Evolutionary conservation across 768 basidiomycete genomes (phyloP), one percentile per base, ranked within the genome.

Genomic region (Boletus tylopilopsis): DNA sequence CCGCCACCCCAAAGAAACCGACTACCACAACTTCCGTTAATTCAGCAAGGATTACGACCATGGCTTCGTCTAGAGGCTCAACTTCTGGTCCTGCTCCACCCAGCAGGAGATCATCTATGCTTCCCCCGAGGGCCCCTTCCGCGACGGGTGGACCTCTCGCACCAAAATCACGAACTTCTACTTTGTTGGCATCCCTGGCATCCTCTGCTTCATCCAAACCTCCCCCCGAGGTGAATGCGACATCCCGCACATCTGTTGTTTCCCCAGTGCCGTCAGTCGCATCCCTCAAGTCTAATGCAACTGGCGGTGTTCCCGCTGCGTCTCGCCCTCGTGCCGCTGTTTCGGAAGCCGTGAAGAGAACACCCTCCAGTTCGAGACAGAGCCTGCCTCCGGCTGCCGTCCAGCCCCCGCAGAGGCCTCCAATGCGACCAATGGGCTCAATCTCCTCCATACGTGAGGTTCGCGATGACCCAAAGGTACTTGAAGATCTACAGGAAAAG

Each of bases 391-490:
- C 55, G 16, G 42, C 46, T 19, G 39, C 53, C 18, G 53, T 25
- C 16, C 57, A 68, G 19, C 58, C 64, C n/a, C 42, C 63, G 8
- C 61, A 71, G 13, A 48, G 77, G 23, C 78, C 72, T 47, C 53
- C 79, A 35, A 64, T 77, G 47, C 74, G 79, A 16, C 66, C 78
- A 24, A 59, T 79, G 33, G 70, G 74, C 22, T 90, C 88, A 13
- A 81, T 90, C 41, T 77, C 85, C n/a, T 88, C 88, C 9, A 82
- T 90, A 50, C 77, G 75, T 50, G 89, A 89, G 58, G 71, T 84
- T 16, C 80, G 77, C 53, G 84, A 82, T 53, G 82, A 82, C 55
- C 71, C 68, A n/a, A 80, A 79, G 59, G 76, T 67, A 12, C 54
- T 81, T 19, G 75, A 76, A 48, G 84, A 80, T 47, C 60, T 88